phyloP scores from a whole-genome alignment of 148 eudicot genomes.

The Vaccinium darrowii region DNA sequence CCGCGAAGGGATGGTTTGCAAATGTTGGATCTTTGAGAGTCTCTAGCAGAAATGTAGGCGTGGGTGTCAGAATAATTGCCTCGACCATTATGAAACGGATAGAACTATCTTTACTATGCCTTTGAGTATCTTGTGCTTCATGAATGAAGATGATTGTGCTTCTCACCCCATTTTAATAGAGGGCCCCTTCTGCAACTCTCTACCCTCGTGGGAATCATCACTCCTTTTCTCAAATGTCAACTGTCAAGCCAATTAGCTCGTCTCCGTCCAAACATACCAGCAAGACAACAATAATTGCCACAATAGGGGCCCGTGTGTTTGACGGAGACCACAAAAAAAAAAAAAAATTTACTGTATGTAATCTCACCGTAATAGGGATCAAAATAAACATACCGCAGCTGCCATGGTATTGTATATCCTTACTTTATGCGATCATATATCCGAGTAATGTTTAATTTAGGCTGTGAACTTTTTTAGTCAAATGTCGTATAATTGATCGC shows the following conservation, averaged over 20 bases:
- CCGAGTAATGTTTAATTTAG: background rate
- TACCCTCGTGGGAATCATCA: background rate
- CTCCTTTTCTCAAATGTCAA: background rate
- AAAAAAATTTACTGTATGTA: too few species aligned
- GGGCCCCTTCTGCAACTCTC: constrained; percentile 2
- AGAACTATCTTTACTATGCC: background rate
- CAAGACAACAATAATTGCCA: background rate
- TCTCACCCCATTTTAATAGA: background rate
- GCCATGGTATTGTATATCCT: background rate
- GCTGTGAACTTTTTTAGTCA: too few species aligned
- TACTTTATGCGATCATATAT: background rate
- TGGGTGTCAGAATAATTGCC: constrained; percentile 11
- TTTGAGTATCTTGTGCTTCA: background rate
- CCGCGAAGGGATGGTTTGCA: background rate
- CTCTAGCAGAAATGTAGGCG: background rate
- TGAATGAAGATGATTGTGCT: background rate
- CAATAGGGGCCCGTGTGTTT: background rate
- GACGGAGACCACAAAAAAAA: too few species aligned
- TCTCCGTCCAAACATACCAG: background rate
- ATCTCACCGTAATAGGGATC: too few species aligned
- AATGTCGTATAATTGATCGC: background rate
- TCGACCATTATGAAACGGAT: background rate
- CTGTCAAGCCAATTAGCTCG: background rate
- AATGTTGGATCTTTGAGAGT: background rate
- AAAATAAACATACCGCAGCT: too few species aligned